These are phyloP conservation scores for Sclerotinia minor DNA, from an alignment of 2,329 filamentous ascomycete genomes.

Conservation along the genomic window DNA sequence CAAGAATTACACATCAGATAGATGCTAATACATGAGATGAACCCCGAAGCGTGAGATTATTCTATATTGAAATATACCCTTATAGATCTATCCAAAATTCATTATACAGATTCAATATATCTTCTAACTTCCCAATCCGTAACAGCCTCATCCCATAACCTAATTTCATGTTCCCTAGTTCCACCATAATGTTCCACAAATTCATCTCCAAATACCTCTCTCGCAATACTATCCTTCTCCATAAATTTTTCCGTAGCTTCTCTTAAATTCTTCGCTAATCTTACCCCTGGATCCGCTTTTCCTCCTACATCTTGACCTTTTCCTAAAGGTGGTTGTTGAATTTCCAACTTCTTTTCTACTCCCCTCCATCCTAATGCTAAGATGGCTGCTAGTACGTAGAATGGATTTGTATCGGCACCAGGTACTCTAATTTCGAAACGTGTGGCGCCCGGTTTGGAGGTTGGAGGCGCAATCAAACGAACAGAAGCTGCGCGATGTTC, in stretches of 20 bases:
- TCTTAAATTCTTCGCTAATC: conserved; percentile 80
- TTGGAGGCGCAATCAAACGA: conserved; percentile 85
- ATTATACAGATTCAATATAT: conserved; percentile 21
- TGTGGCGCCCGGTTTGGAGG: conserved; percentile 79
- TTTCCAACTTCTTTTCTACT: conserved; percentile 85
- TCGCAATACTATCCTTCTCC: conserved; percentile 77
- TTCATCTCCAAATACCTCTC: conserved; percentile 88
- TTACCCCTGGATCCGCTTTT: conserved; percentile 66
- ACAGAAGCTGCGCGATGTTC: conserved; percentile 94
- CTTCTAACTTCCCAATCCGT: conserved; percentile 67
- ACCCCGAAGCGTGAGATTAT: background rate
- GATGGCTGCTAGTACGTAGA: conserved; percentile 82
- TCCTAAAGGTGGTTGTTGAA: conserved; percentile 78
- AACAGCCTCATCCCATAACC: conserved; percentile 91
- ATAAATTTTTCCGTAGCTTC: conserved; percentile 82
- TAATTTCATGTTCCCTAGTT: conserved; percentile 86
- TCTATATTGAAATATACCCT: background rate
- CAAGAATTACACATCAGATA: too few relatives aligned
- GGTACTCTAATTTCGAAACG: conserved; percentile 91
- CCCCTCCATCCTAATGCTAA: conserved; percentile 88
- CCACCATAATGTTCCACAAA: conserved; percentile 97
- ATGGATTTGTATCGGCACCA: conserved; percentile 90
- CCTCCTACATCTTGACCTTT: conserved; percentile 82
- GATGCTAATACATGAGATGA: too few relatives aligned
- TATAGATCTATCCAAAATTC: background rate